phyloP scores from a whole-genome alignment of 352 stramenopile species.

The Globisporangium middletonii region DNA sequence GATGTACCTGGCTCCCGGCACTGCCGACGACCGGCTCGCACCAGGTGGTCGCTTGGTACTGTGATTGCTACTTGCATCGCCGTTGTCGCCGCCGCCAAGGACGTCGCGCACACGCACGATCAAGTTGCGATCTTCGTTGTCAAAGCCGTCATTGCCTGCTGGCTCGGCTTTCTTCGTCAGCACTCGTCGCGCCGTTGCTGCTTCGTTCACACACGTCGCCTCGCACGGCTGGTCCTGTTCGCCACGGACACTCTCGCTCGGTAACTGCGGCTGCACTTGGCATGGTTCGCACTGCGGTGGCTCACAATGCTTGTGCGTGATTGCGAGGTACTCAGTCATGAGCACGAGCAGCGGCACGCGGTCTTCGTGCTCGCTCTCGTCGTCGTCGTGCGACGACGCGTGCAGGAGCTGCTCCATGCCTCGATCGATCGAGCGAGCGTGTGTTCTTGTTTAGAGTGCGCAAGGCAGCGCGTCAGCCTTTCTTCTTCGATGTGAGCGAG shows the following conservation, averaged over 20 bases:
- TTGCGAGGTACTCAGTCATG: conserved; percentile 20
- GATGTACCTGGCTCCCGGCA: conserved; percentile 43
- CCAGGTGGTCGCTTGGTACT: neutral
- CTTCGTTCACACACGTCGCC: neutral
- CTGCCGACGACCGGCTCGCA: conserved; percentile 7
- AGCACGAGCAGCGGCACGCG: conserved; percentile 13
- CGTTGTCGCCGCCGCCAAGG: conserved; percentile 8
- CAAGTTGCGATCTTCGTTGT: conserved; percentile 49
- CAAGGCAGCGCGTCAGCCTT: neutral
- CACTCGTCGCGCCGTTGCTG: conserved; percentile 14
- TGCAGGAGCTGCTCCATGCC: neutral
- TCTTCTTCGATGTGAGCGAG: neutral
- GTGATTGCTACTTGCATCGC: neutral
- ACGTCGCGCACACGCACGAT: conserved; percentile 39
- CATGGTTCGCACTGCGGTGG: neutral
- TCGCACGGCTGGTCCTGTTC: neutral
- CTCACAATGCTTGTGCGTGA: conserved; percentile 22
- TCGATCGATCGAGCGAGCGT: neutral
- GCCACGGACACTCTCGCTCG: no score
- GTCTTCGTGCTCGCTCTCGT: neutral
- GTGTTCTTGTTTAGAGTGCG: neutral
- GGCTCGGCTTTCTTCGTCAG: conserved; percentile 38
- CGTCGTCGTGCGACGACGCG: neutral
- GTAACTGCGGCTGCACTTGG: no score
- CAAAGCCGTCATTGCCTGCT: conserved; percentile 27